Base-by-base conservation (phyloP, 1,139 yeast species). In the Geotrichum cucujoidarum region DNA sequence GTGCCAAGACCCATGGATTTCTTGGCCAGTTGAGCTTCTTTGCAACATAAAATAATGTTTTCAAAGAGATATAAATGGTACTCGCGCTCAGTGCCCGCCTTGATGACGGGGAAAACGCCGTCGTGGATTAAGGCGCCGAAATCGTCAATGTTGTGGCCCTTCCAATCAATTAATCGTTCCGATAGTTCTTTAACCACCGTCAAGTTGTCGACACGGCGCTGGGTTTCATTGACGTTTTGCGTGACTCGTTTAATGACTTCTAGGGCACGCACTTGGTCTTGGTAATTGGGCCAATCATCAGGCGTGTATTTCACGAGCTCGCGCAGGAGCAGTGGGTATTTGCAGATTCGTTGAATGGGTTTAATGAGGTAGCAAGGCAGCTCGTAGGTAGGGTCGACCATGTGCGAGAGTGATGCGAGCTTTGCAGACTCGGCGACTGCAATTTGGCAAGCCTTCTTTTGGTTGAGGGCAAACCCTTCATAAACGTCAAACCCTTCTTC, bases 301-400 rank as follows among this genome's bases (percentile, higher is more conserved):
- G 78, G 79, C 1, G 90, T 77, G 43, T 73, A 65, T 62, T 89
- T 89, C 41, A 86, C 66, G 51, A 94, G 73, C 60, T 88, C 95
- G 55, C 78, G 80, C 51, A 92, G 68, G 43, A 92, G 71, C 43
- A 94, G 69, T 2, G 98, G 98, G 64, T 92, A 92, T 65, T 90
- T 88, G 72, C 97, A 88, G 27, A 92, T 75, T 57, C 98, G 77
- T 70, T 92, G 99, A 36, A 92, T 88, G 0, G 99, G 99, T 65
- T 92, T 92, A 58, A 92, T 78, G 43, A 94, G 74, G 64, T 86
- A 86, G 47, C 95, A 83, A 61, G 88, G 97, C 47, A 92, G 72
- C 65, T 92, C 98, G 63, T 89, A 83, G 33, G 88, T 85, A 24
- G 95, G 94, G 55, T 83, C 95, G 50, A 92, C 78, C 39, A 89